phyloP scores from a whole-genome alignment of 139 green algal genomes.

The Micractinium conductrix region DNA sequence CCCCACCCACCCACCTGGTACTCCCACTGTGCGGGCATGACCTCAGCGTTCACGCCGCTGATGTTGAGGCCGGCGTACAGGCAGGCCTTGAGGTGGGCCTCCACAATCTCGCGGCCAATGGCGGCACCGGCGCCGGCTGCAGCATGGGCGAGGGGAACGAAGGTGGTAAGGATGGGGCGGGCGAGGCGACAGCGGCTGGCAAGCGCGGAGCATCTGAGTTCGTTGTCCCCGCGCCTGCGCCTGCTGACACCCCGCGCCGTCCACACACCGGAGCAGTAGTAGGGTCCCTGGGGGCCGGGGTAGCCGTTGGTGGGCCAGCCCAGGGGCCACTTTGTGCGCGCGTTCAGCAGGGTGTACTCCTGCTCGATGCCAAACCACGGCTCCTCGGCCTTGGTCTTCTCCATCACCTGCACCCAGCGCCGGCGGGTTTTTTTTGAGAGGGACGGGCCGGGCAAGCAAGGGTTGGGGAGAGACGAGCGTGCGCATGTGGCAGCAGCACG shows the following conservation, averaged over 20 bases:
- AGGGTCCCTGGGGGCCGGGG: conserved; percentile 93
- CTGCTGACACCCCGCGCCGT: too few species aligned
- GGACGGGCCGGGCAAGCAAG: not conserved
- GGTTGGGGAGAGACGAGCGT: not conserved
- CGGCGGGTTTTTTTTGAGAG: too few species aligned
- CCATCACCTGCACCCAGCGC: conserved; percentile 53
- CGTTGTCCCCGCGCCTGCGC: too few species aligned
- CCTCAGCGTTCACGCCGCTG: conserved; percentile 96
- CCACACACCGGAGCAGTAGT: conserved; percentile 86
- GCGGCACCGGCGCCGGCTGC: conserved; percentile 85
- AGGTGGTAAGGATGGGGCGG: too few species aligned
- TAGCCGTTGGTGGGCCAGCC: conserved; percentile 94
- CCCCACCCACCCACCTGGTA: conserved; percentile 84
- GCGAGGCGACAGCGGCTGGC: too few species aligned
- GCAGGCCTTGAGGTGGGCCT: conserved; percentile 97
- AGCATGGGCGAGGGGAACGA: too few species aligned
- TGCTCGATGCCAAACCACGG: conserved; percentile 98
- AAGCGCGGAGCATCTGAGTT: too few species aligned
- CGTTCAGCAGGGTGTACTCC: conserved; percentile 98
- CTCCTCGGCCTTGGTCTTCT: conserved; percentile 70
- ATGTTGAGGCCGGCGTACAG: conserved; percentile 94
- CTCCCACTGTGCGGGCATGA: conserved; percentile 97
- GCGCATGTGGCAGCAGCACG: not conserved
- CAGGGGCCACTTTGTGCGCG: conserved; percentile 96
- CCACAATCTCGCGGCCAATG: conserved; percentile 93